Evolutionary conservation across 1,139 yeast genomes (phyloP).

Genomic region (Magnusiomyces tetraspermus): DNA sequence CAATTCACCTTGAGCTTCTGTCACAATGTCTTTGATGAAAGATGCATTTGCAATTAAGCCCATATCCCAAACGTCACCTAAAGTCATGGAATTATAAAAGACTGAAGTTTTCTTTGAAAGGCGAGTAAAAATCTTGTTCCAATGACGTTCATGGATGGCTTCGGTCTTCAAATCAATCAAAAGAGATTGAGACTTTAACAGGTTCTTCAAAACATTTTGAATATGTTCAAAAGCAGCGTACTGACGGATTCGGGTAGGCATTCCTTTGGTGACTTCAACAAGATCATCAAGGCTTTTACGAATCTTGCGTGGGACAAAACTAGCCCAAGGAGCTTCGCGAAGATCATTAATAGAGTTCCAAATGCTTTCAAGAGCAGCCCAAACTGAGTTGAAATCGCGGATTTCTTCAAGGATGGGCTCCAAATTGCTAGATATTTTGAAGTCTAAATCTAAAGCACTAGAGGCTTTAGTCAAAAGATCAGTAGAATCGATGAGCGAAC

Average conservation of each 20-base stretch:
- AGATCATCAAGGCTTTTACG: slow-evolving; percentile 47
- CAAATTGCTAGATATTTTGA: slow-evolving; percentile 30
- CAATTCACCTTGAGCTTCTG: slow-evolving; percentile 66
- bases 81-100: slow-evolving; percentile 29
- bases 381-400: slow-evolving; percentile 49
- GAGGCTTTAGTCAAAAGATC: slow-evolving; percentile 38
- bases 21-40: slow-evolving; percentile 42
- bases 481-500: slow-evolving; percentile 21
- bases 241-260: slow-evolving; percentile 55
- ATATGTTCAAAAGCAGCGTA: slow-evolving; percentile 61
- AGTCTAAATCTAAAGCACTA: slow-evolving; percentile 35
- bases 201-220: slow-evolving; percentile 39
- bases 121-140: slow-evolving; percentile 45
- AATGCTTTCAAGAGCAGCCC: slow-evolving; percentile 53
- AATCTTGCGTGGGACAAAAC: slow-evolving; percentile 41
- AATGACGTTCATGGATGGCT: slow-evolving; percentile 57
- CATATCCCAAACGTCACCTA: slow-evolving; percentile 58
- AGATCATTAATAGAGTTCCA: slow-evolving; percentile 45
- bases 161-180: slow-evolving; percentile 48
- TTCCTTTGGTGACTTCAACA: slow-evolving; percentile 39
- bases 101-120: slow-evolving; percentile 24
- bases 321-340: slow-evolving; percentile 43
- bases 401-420: slow-evolving; percentile 41
- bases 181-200: slow-evolving; percentile 36
- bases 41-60: slow-evolving; percentile 41